phyloP scores from a whole-genome alignment of 1,139 yeast species.

The Hemisphaericaspora xylanilytica region DNA sequence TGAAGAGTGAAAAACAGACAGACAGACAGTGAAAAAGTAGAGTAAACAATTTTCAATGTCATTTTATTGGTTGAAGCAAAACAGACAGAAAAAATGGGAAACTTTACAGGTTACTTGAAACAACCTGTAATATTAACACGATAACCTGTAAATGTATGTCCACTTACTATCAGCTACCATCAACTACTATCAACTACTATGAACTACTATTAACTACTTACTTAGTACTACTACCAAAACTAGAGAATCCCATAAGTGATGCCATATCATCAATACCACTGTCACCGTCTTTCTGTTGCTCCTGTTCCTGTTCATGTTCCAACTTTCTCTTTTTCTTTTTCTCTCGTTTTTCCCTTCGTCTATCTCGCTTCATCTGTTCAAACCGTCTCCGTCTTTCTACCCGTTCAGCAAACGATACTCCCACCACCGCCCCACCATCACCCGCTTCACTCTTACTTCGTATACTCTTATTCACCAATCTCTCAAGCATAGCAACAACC shows the following conservation, averaged over 20 bases:
- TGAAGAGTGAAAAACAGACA: too few species aligned
- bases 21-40: neutral
- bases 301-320: constrained; percentile 8
- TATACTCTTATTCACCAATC: constrained; percentile 27
- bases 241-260: constrained; percentile 59
- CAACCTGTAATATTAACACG: too few species aligned
- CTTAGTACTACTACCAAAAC: constrained; percentile 34
- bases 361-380: constrained; percentile 36
- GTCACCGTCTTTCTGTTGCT: constrained; percentile 8
- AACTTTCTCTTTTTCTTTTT: constrained; percentile 15
- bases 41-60: constrained; percentile 14
- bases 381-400: constrained; percentile 41
- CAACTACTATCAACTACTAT: neutral
- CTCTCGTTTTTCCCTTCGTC: constrained; percentile 25
- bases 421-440: constrained; percentile 8
- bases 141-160: neutral
- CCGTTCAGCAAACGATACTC: constrained; percentile 39
- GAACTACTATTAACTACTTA: too few species aligned
- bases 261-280: constrained; percentile 28
- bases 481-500: constrained; percentile 33
- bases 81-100: neutral
- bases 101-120: too few species aligned
- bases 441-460: constrained; percentile 10
- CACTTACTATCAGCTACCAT: neutral
- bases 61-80: constrained; percentile 20